Evolutionary conservation across 164 flowering plant species (phyloP).

Genomic region (Magnolia officinalis): DNA sequence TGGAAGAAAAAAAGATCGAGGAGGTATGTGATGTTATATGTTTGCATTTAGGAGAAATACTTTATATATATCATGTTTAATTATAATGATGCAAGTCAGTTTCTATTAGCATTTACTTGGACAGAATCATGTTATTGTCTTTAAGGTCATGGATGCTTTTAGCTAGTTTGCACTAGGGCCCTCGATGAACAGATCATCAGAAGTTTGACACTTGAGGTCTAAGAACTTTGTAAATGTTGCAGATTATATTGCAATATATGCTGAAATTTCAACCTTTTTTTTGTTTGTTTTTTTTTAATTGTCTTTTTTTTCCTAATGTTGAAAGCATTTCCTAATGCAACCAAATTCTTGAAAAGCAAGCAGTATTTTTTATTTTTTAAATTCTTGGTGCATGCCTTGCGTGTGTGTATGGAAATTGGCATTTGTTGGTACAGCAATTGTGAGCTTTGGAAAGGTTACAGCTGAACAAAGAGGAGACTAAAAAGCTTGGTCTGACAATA

Average conservation of each 20-base stretch:
- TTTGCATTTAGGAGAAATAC: neutral
- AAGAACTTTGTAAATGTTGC: no score
- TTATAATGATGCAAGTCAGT: no score
- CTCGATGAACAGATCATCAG: neutral
- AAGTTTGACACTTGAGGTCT: neutral
- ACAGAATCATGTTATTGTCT: neutral
- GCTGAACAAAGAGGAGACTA: constrained; percentile 54
- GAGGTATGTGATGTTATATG: constrained; percentile 46
- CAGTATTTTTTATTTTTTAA: constrained; percentile 1
- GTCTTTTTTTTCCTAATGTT: constrained; percentile 42
- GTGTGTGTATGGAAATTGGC: no score
- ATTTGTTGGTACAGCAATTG: constrained; percentile 47
- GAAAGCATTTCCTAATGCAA: constrained; percentile 67
- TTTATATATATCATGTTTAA: no score
- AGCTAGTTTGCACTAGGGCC: neutral
- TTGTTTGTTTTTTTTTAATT: no score
- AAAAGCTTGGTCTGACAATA: constrained; percentile 49
- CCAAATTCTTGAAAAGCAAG: constrained; percentile 70
- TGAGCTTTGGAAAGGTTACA: constrained; percentile 88
- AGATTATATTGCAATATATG: neutral
- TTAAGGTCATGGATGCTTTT: neutral
- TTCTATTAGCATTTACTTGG: neutral
- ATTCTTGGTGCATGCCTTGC: neutral
- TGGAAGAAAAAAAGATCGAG: constrained; percentile 75
- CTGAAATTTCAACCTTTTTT: neutral